These are phyloP conservation scores for Epichloe elymi DNA, from an alignment of 2,329 filamentous ascomycete genomes.

Conservation along the genomic window DNA sequence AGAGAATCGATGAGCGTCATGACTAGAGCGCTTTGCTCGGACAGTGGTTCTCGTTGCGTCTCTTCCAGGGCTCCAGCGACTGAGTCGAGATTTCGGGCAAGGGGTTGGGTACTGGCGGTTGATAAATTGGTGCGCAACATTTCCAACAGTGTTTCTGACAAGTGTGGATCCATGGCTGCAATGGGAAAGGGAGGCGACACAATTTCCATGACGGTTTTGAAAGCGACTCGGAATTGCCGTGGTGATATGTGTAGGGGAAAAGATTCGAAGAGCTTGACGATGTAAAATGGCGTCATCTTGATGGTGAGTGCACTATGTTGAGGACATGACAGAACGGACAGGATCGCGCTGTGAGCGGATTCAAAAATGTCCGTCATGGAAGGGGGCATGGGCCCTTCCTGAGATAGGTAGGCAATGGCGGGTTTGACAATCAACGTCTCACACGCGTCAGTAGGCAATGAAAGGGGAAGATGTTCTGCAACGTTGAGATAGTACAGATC, in stretches of 20 bases:
- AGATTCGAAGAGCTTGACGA: slow-evolving; percentile 64
- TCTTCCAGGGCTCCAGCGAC: slow-evolving; percentile 16
- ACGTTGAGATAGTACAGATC: slow-evolving; percentile 82
- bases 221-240: slow-evolving; percentile 78
- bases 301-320: slow-evolving; percentile 60
- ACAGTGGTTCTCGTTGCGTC: slow-evolving; percentile 31
- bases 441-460: slow-evolving; percentile 51
- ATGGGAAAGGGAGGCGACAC: slow-evolving; percentile 68
- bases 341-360: slow-evolving; percentile 69
- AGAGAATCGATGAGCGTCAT: slow-evolving; percentile 70
- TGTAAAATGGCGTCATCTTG: slow-evolving; percentile 67
- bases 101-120: slow-evolving; percentile 31
- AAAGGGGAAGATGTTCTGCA: slow-evolving; percentile 68
- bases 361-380: slow-evolving; percentile 58
- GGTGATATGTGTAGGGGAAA: slow-evolving; percentile 70
- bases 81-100: slow-evolving; percentile 27
- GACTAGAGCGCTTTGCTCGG: slow-evolving; percentile 65
- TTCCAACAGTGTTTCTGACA: slow-evolving; percentile 72
- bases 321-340: slow-evolving; percentile 69
- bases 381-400: slow-evolving; percentile 28
- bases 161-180: slow-evolving; percentile 56
- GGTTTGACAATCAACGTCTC: slow-evolving; percentile 63
- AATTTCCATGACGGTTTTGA: slow-evolving; percentile 73
- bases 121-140: slow-evolving; percentile 52
- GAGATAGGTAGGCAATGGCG: slow-evolving; percentile 57